A percentile compares a stretch with the other conserved stretches of the same genome.
Conservation (phyloP, 139 green algal genomes). For the Dunaliella primolecta region DNA sequence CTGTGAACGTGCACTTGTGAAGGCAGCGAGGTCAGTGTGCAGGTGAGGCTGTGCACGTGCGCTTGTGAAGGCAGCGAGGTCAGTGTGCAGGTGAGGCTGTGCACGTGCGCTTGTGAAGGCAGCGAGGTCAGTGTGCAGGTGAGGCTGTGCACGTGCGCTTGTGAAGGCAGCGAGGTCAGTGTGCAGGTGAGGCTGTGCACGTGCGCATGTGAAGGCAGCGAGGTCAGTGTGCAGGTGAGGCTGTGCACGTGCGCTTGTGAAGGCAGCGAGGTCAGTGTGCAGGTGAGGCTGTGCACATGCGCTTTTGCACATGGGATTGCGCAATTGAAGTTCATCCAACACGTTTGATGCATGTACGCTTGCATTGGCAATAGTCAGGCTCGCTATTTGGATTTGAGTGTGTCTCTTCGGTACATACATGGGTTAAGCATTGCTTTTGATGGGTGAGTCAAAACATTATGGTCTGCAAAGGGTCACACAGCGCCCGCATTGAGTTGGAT, state of each 20-base stretch:
- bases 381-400: no score
- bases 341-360: no score
- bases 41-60: slow-evolving; percentile 1
- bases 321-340: no score
- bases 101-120: background rate
- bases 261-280: background rate
- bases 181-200: slow-evolving; percentile 8
- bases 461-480: no score
- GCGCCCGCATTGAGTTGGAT: no score
- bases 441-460: no score
- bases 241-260: background rate
- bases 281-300: background rate
- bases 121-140: background rate
- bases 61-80: background rate
- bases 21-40: slow-evolving; percentile 22
- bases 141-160: slow-evolving; percentile 60
- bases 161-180: slow-evolving; percentile 25
- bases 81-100: no score
- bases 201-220: background rate
- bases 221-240: no score
- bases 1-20: slow-evolving; percentile 62
- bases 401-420: no score
- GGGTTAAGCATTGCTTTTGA: no score
- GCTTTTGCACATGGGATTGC: no score
- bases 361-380: no score